Evolutionary conservation across 1,139 yeast species (phyloP).

Genomic region (Geotrichum candidum): DNA sequence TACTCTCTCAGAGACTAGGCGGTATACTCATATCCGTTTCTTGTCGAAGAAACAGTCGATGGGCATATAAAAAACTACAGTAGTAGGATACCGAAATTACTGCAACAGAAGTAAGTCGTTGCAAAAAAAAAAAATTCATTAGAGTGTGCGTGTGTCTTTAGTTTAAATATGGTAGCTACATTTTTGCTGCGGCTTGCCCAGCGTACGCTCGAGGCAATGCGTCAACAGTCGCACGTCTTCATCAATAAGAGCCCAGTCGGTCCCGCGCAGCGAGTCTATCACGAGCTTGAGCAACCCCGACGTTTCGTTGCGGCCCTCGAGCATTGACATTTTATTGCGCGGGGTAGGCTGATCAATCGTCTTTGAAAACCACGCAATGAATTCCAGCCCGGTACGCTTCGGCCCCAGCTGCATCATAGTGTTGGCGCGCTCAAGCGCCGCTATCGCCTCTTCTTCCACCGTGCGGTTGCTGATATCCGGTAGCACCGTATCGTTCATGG

Average conservation of each 20-base stretch:
- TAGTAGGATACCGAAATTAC: no score
- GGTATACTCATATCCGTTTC: no score
- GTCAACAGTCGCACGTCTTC: constrained; percentile 31
- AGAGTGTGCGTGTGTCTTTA: not conserved
- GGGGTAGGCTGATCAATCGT: constrained; percentile 3
- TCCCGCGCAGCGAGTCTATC: constrained; percentile 25
- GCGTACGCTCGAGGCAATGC: constrained; percentile 32
- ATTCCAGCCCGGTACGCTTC: not conserved
- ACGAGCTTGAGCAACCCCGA: constrained; percentile 34
- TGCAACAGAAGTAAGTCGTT: not conserved
- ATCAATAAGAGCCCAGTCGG: constrained; percentile 31
- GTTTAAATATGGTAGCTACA: constrained; percentile 23
- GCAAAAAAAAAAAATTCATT: not conserved
- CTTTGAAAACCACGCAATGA: constrained; percentile 6
- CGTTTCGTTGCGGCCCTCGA: constrained; percentile 25
- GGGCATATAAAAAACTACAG: no score
- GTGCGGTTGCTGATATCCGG: not conserved
- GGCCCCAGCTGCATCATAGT: not conserved
- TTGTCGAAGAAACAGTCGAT: no score
- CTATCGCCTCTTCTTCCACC: not conserved
- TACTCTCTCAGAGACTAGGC: no score
- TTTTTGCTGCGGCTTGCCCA: constrained; percentile 28
- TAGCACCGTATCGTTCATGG: not conserved
- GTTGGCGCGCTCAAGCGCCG: not conserved
- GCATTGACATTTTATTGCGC: constrained; percentile 15